Percentiles rank a stretch among this genome's conserved stretches.
phyloP scores from a whole-genome alignment of 257 asterid species.

The Fraxinus quadrangulata region DNA sequence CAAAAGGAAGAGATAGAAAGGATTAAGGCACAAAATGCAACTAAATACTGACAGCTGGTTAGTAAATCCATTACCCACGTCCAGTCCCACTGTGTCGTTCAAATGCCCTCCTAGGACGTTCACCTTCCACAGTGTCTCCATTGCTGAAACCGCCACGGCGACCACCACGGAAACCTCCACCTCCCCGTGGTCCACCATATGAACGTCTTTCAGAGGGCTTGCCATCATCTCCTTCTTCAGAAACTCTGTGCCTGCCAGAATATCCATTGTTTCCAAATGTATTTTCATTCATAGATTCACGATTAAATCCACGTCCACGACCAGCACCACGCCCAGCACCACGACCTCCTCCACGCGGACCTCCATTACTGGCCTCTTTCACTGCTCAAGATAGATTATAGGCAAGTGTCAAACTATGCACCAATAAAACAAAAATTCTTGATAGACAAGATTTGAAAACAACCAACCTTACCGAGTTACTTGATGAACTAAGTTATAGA shows the following conservation, averaged over 20 bases:
- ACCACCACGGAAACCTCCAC: conserved; percentile 42
- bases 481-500: background rate
- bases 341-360: conserved; percentile 43
- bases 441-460: background rate
- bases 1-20: background rate
- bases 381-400: conserved; percentile 25
- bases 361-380: conserved; percentile 38
- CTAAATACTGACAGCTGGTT: background rate
- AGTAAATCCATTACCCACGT: conserved; percentile 34
- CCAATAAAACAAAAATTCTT: background rate
- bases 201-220: conserved; percentile 40
- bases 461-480: background rate
- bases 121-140: conserved; percentile 43
- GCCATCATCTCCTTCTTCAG: conserved; percentile 40
- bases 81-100: conserved; percentile 54
- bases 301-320: conserved; percentile 44
- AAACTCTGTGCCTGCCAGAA: conserved; percentile 32
- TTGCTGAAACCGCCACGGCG: conserved; percentile 44
- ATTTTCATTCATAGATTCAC: conserved; percentile 38
- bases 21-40: background rate
- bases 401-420: background rate
- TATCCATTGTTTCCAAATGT: conserved; percentile 36
- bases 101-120: conserved; percentile 37
- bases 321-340: conserved; percentile 38
- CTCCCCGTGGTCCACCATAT: conserved; percentile 40